These are phyloP conservation scores for Colletotrichum tabaci DNA, from an alignment of 2,329 filamentous ascomycete genomes.

Conservation along the genomic window DNA sequence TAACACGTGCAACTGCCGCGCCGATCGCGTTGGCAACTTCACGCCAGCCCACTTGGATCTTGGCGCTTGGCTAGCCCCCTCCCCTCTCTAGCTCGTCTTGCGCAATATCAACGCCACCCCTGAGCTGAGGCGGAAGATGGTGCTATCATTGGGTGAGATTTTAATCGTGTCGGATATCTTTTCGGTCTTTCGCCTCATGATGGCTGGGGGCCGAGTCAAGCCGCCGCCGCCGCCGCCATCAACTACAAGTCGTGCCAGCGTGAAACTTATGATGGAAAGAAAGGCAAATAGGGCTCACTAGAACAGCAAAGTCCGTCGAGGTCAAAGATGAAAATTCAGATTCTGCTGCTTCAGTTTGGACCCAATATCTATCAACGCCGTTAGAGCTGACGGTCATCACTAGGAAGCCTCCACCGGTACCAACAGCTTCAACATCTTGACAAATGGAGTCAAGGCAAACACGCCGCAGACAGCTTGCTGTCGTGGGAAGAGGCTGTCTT, in stretches of 20 bases:
- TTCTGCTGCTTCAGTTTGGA: constrained; percentile 66
- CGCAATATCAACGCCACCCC: constrained; percentile 73
- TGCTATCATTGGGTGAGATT: constrained; percentile 70
- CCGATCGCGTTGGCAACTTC: constrained; percentile 75
- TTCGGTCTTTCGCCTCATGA: constrained; percentile 68
- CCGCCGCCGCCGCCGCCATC: constrained; percentile 52
- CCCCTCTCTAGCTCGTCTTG: constrained; percentile 67
- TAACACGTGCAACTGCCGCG: constrained; percentile 73
- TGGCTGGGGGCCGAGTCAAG: constrained; percentile 54
- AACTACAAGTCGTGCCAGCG: constrained; percentile 37
- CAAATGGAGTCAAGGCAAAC: constrained; percentile 72
- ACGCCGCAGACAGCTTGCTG: constrained; percentile 74
- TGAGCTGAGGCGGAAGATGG: constrained; percentile 76
- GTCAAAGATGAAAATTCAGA: constrained; percentile 72
- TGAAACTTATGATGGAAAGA: constrained; percentile 47
- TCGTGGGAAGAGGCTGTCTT: constrained; percentile 74
- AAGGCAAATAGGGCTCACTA: constrained; percentile 45
- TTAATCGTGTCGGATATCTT: constrained; percentile 74
- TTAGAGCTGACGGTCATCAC: constrained; percentile 72
- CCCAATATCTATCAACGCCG: constrained; percentile 69
- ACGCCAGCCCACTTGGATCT: constrained; percentile 67
- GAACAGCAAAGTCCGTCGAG: constrained; percentile 68
- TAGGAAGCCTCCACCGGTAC: constrained; percentile 71
- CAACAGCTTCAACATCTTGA: constrained; percentile 72
- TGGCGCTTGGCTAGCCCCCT: constrained; percentile 69